Base-by-base conservation (phyloP, 2,329 filamentous ascomycete species). In the Aspergillus pseudotamarii region DNA sequence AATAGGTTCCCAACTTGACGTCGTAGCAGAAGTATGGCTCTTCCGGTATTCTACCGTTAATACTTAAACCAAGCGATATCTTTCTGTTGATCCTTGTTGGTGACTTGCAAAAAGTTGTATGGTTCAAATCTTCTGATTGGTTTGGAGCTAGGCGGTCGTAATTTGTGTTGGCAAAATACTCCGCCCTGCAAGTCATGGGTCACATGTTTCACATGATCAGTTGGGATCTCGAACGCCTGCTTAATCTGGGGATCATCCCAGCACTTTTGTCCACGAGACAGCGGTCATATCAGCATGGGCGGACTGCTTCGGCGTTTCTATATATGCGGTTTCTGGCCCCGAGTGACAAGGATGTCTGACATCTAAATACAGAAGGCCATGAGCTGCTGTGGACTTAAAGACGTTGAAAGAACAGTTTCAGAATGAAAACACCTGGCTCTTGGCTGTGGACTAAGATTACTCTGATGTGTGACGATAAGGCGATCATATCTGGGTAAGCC, bases 171-270 rank as follows among this genome's bases (percentile, higher is more conserved):
- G 51, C 51, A 55, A 32, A 55, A 55, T 38, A 36, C 34, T 55
- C 51, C 51, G 51, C 51, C 51, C 51, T 55, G 32, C 51, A 55
- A 34, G 30, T 54, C 30, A 54, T 54, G 51, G 34, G 19, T 53
- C 50, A 53, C 32, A 36, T 54, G 51, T 19, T 54, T 36, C 30
- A 34, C 32, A 34, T 54, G n/a, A 54, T 38, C 21, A 4, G 21
- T 11, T 8, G 8, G 19, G 8, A 36, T 34, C 26, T 54, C 5
- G 26, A 23, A 36, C 34, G 12, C 34, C 34, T 54, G 30, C 51
- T 36, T 36, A 32, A 36, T 54, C 30, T 36, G 10, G 28, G 51
- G 32, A 26, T 36, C 21, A 36, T 38, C 32, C 32, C n/a, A 38
- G 51, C 21, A 23, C 6, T 19, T 38, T 53, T 30, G 30, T 21